phyloP scores from a whole-genome alignment of 1,284 basidiomycete genomes.

The Cutaneotrichosporon sp. region DNA sequence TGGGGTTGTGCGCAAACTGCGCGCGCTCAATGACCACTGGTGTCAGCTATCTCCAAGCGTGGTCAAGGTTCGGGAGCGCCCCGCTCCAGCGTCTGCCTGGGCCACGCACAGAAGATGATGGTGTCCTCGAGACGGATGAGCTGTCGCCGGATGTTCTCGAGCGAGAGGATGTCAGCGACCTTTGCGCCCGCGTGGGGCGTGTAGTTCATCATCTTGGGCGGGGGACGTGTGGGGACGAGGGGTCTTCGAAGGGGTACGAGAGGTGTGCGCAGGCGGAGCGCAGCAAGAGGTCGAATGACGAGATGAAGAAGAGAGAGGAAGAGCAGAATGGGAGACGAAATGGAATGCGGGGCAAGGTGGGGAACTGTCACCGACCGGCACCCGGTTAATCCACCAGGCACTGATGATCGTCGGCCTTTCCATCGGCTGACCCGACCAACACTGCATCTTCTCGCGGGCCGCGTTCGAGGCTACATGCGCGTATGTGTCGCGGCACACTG shows the following conservation, averaged over 20 bases:
- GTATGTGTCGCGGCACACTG: too few species aligned
- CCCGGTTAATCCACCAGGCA: neutral
- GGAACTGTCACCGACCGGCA: neutral
- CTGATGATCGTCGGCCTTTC: neutral
- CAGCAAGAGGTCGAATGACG: neutral
- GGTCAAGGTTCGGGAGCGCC: too few species aligned
- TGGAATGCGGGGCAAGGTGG: neutral
- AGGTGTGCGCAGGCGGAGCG: neutral
- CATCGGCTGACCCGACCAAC: neutral
- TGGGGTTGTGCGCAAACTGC: slow-evolving; percentile 92
- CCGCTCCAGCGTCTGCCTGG: neutral
- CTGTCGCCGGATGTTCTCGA: slow-evolving; percentile 85
- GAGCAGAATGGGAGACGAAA: too few species aligned
- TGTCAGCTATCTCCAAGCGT: neutral
- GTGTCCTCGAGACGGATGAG: slow-evolving; percentile 93
- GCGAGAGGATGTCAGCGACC: slow-evolving; percentile 72
- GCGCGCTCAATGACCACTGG: slow-evolving; percentile 87
- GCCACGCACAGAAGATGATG: slow-evolving; percentile 81
- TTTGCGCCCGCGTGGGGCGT: slow-evolving; percentile 57
- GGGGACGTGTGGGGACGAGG: neutral
- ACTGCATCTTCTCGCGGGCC: too few species aligned
- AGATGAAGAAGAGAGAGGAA: too few species aligned
- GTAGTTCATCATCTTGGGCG: slow-evolving; percentile 47
- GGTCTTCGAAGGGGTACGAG: neutral
- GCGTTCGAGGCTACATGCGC: too few species aligned